Conservation (phyloP, 1,139 yeast species). For the Hemisphaericaspora xylofermentans region DNA sequence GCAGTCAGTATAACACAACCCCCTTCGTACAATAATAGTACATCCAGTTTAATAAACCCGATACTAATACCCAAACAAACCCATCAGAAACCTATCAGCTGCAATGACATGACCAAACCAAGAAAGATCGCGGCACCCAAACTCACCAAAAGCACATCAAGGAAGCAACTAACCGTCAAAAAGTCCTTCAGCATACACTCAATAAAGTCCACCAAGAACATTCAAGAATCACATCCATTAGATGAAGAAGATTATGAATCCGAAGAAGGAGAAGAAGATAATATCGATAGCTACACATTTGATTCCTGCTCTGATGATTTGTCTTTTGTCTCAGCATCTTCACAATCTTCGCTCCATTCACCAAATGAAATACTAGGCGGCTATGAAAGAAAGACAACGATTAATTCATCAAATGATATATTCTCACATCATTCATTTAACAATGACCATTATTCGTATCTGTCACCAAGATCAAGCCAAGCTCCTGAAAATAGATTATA, state of each 20-base stretch:
- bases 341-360: conserved; percentile 2
- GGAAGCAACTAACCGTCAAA: conserved; percentile 5
- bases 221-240: conserved; percentile 5
- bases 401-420: conserved; percentile 1
- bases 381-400: not conserved
- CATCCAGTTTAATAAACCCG: not conserved
- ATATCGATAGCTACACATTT: conserved; percentile 2
- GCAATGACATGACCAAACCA: not conserved
- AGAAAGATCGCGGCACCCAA: not conserved
- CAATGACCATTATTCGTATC: conserved; percentile 7
- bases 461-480: conserved; percentile 4
- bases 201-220: conserved; percentile 3
- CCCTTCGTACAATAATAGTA: not conserved
- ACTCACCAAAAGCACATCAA: not conserved
- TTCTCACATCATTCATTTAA: conserved; percentile 8
- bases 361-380: conserved; percentile 1
- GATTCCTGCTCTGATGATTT: conserved; percentile 11
- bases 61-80: not conserved
- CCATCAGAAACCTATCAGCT: not conserved
- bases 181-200: conserved; percentile 8
- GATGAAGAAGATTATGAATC: conserved; percentile 3
- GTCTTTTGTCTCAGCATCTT: conserved; percentile 7
- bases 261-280: conserved; percentile 5
- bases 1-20: conserved; percentile 2
- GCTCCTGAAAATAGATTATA: conserved; percentile 3